Conservation (phyloP, 169 alveolate species). For the Eimeria necatrix region DNA sequence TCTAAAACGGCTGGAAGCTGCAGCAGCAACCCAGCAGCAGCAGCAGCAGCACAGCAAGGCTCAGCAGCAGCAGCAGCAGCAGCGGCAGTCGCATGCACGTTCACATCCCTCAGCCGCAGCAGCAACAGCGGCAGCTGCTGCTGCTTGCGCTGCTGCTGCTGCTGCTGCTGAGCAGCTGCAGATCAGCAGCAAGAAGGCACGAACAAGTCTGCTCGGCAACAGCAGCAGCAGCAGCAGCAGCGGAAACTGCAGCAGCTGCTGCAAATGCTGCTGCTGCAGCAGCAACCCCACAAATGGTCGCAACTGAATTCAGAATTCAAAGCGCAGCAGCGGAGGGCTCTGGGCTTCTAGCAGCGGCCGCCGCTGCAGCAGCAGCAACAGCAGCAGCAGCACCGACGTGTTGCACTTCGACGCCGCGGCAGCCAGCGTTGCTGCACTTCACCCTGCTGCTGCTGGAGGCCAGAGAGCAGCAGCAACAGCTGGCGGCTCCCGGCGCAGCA, state of each 20-base stretch:
- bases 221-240: background rate
- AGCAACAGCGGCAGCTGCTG: background rate
- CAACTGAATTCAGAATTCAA: background rate
- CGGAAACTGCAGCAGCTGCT: background rate
- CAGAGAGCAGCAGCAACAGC: background rate
- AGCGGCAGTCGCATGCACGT: background rate
- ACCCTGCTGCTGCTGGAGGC: background rate
- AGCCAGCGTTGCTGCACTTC: background rate
- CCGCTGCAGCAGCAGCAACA: background rate
- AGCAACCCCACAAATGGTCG: background rate
- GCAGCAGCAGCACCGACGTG: background rate
- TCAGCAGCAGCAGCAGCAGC: slow-evolving; percentile 8
- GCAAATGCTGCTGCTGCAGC: background rate
- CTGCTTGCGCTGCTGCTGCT: background rate
- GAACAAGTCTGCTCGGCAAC: background rate
- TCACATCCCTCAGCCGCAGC: background rate
- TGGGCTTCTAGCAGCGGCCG: no score
- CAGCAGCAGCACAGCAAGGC: background rate
- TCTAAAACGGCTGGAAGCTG: slow-evolving; percentile 3
- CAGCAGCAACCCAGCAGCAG: background rate
- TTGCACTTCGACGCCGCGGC: background rate
- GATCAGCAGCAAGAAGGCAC: background rate
- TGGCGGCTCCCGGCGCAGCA: background rate
- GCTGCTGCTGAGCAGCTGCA: background rate
- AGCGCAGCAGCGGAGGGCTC: background rate